phyloP scores from a whole-genome alignment of 495 filamentous ascomycete genomes.

The Penicillium longicatenatum region DNA sequence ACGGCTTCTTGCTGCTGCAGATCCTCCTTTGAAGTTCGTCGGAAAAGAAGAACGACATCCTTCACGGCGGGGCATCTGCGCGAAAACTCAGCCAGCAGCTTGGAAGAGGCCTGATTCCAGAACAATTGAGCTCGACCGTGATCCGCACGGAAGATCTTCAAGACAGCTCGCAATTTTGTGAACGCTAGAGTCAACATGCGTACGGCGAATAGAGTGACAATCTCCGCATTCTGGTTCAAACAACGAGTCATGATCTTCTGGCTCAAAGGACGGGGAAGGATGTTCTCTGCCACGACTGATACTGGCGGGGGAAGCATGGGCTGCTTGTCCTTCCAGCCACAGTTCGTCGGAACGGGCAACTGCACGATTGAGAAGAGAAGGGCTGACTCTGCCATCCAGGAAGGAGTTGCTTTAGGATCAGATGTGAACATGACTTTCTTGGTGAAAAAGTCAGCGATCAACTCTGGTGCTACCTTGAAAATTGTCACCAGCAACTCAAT shows the following conservation, averaged over 20 bases:
- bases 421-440: slow-evolving; percentile 78
- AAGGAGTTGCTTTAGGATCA: slow-evolving; percentile 86
- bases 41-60: slow-evolving; percentile 69
- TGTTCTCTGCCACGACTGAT: slow-evolving; percentile 75
- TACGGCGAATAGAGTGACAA: slow-evolving; percentile 81
- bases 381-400: slow-evolving; percentile 91
- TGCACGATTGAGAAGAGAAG: slow-evolving; percentile 80
- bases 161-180: slow-evolving; percentile 67
- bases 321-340: slow-evolving; percentile 60
- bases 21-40: slow-evolving; percentile 64
- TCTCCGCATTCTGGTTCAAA: slow-evolving; percentile 68
- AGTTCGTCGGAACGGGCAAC: slow-evolving; percentile 68
- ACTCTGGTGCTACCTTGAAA: slow-evolving; percentile 78
- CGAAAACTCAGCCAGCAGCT: slow-evolving; percentile 73
- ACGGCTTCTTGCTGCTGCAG: slow-evolving; percentile 76
- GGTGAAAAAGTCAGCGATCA: slow-evolving; percentile 82
- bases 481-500: slow-evolving; percentile 77
- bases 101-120: slow-evolving; percentile 66
- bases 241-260: slow-evolving; percentile 77
- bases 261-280: slow-evolving; percentile 80
- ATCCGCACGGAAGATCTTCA: slow-evolving; percentile 42
- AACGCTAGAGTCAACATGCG: slow-evolving; percentile 77
- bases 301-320: slow-evolving; percentile 69
- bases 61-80: slow-evolving; percentile 77
- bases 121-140: slow-evolving; percentile 45